These are phyloP conservation scores for Fusarium pseudocircinatum DNA, from an alignment of 2,329 filamentous ascomycete genomes.

Conservation along the genomic window DNA sequence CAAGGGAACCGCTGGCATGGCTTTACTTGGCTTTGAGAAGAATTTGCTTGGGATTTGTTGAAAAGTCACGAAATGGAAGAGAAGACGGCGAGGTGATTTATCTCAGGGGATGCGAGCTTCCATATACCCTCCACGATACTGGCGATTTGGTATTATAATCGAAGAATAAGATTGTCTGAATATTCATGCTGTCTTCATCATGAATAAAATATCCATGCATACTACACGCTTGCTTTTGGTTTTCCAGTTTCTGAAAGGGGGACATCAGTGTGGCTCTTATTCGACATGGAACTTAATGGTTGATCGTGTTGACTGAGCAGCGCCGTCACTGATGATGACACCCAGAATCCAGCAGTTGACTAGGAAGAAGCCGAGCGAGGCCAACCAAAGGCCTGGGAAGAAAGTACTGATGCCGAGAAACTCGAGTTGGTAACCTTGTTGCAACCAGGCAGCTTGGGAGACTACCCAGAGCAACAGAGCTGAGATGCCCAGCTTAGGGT, in stretches of 20 bases:
- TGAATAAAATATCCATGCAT: background rate
- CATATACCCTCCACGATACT: constrained; percentile 41
- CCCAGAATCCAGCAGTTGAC: constrained; percentile 90
- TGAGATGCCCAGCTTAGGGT: constrained; percentile 67
- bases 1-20: constrained; percentile 20
- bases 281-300: constrained; percentile 37
- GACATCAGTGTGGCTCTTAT: background rate
- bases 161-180: constrained; percentile 17
- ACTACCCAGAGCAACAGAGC: constrained; percentile 78
- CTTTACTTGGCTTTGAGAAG: constrained; percentile 18
- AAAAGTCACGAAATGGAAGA: constrained; percentile 22
- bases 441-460: constrained; percentile 80
- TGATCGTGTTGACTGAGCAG: background rate
- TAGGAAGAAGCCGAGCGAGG: constrained; percentile 81
- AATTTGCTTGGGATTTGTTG: constrained; percentile 31
- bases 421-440: constrained; percentile 79
- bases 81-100: constrained; percentile 10
- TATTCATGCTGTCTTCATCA: background rate
- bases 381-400: constrained; percentile 81
- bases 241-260: background rate
- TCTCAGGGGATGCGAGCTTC: constrained; percentile 14
- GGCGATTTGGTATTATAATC: constrained; percentile 21
- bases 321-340: constrained; percentile 76
- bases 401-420: constrained; percentile 87
- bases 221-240: background rate